Conservation (phyloP, 768 basidiomycete genomes). For the Pulveroboletus sp. region DNA sequence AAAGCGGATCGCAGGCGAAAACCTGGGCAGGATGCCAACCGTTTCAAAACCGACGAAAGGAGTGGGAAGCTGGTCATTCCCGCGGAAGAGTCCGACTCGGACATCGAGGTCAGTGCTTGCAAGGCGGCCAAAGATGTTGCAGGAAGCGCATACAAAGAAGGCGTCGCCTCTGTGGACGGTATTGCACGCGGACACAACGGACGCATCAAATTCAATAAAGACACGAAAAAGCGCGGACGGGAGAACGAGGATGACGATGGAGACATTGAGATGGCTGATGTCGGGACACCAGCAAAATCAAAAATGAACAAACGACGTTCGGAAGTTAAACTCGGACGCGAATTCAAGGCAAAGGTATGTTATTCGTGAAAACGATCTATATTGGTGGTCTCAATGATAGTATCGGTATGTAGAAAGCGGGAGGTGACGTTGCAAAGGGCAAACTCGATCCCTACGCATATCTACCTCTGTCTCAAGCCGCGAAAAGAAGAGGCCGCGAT, state of each 20-base stretch:
- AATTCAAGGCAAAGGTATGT: slow-evolving; percentile 94
- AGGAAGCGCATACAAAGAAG: slow-evolving; percentile 81
- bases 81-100: slow-evolving; percentile 50
- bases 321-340: slow-evolving; percentile 64
- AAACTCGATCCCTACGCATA: slow-evolving; percentile 93
- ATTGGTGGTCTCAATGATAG: slow-evolving; percentile 4
- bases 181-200: slow-evolving; percentile 83
- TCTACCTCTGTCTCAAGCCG: slow-evolving; percentile 75
- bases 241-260: slow-evolving; percentile 56
- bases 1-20: slow-evolving; percentile 54
- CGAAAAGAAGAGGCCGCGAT: slow-evolving; percentile 52
- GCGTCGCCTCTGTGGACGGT: slow-evolving; percentile 80
- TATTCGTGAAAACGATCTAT: not conserved
- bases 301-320: slow-evolving; percentile 52
- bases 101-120: slow-evolving; percentile 36
- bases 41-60: slow-evolving; percentile 84
- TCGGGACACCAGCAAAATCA: slow-evolving; percentile 37
- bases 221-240: slow-evolving; percentile 88
- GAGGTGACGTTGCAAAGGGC: slow-evolving; percentile 86
- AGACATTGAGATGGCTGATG: slow-evolving; percentile 77
- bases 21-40: slow-evolving; percentile 80
- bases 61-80: slow-evolving; percentile 75
- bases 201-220: slow-evolving; percentile 91
- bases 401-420: slow-evolving; percentile 64
- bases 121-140: slow-evolving; percentile 48